Evolutionary conservation across 2,329 filamentous ascomycete genomes (phyloP), one percentile per base, ranked within the genome.

Genomic region (Diaporthe ilicicola): DNA sequence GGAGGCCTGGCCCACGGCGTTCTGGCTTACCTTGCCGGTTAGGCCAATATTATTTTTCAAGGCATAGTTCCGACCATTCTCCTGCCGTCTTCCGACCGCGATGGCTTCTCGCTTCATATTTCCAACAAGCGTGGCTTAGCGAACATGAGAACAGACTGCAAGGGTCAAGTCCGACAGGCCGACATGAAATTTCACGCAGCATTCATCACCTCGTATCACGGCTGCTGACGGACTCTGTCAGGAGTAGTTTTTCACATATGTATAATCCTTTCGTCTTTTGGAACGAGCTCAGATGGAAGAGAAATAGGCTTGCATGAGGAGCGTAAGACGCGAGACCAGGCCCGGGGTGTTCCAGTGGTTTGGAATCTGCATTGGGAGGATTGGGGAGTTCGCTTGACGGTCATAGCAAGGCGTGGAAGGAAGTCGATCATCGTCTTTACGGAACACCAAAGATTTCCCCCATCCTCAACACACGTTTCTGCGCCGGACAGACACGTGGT

Each of bases 1-100:
- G 53, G 44, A 54, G 62, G 68, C 46, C 37, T 69, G 71, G 69
- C 42, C 46, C n/a, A 29, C 17, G 71, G 71, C 71, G 69, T 71
- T 69, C 29, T 44, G 42, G 32, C 34, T 37, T 24, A n/a, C 29
- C 59, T 24, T 17, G 34, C n/a, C 44, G 15, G 29, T 37, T 37
- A n/a, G 44, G 44, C 29, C 5, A 50, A 29, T 64, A 27, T 62
- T 51, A 4, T 37, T 64, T 42, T 27, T 22, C 22, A 32, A 54
- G 37, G 24, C 42, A 24, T 39, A 19, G 42, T 7, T 27, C 22
- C 22, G 22, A 6, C 32, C 32, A 4, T 34, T 29, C 24, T 8
- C 37, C 17, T 67, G 27, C 29, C 53, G 12, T 27, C 13, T 48
- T 48, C 29, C 39, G 9, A 34, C 59, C 29, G n/a, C 42, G 13